Conservation (phyloP, 208 protist genomes). For the Trichomonas vaginalis region DNA sequence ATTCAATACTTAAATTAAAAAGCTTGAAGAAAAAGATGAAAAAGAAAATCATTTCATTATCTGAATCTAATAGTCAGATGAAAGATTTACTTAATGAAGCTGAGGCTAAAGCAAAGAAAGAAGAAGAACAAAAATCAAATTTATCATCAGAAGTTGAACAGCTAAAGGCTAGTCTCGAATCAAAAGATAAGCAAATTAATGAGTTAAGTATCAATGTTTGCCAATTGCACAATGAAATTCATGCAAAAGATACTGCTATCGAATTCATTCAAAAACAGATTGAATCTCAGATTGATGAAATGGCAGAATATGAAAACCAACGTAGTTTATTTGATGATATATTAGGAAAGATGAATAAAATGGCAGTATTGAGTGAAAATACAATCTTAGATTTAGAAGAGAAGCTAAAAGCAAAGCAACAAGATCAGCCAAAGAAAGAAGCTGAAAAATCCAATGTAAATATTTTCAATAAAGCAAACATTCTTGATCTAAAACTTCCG, state of each 20-base stretch:
- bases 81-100: not conserved
- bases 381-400: not conserved
- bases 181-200: not conserved
- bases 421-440: not conserved
- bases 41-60: not conserved
- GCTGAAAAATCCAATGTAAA: not conserved
- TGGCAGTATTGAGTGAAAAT: not conserved
- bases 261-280: not conserved
- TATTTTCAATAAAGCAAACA: not conserved
- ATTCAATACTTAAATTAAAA: not conserved
- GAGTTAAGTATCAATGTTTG: not conserved
- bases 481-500: not conserved
- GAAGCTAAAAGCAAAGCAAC: not conserved
- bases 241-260: not conserved
- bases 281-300: not conserved
- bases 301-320: not conserved
- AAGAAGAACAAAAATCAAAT: not conserved
- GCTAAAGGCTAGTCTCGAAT: not conserved
- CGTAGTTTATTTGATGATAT: not conserved
- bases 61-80: not conserved
- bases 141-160: not conserved
- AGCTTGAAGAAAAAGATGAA: not conserved
- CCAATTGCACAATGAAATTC: not conserved
- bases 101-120: not conserved
- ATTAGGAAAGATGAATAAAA: not conserved